A percentile compares a stretch with the other conserved stretches of the same genome.
These are phyloP conservation scores for Fusarium bactridioides DNA, from an alignment of 2,329 filamentous ascomycete species.

Conservation along the genomic window DNA sequence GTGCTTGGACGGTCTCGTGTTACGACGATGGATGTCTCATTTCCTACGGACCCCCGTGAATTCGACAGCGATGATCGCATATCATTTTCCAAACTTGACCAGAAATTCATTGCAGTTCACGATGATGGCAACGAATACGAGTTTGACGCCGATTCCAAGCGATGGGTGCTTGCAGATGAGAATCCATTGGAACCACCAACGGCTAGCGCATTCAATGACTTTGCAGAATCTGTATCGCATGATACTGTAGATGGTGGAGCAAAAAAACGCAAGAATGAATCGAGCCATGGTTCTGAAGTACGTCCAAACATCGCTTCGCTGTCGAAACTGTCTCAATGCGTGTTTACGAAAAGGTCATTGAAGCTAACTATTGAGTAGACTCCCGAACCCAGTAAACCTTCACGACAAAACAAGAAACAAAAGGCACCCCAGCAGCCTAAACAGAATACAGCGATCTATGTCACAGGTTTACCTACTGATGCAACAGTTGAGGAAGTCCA, in stretches of 20 bases:
- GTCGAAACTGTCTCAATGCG: neutral
- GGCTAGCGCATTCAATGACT: conserved; percentile 50
- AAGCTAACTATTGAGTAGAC: conserved; percentile 31
- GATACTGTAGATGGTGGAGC: conserved; percentile 38
- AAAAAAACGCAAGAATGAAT: conserved; percentile 55
- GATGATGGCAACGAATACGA: conserved; percentile 87
- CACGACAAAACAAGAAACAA: conserved; percentile 55
- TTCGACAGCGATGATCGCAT: conserved; percentile 84
- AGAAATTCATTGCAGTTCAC: conserved; percentile 84
- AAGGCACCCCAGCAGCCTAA: conserved; percentile 60
- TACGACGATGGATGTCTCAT: conserved; percentile 48
- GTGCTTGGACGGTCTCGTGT: neutral
- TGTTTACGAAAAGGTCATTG: neutral
- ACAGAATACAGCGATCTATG: conserved; percentile 90
- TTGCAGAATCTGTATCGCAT: conserved; percentile 38
- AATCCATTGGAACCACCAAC: conserved; percentile 50
- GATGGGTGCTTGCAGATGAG: conserved; percentile 76
- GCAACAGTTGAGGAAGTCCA: conserved; percentile 82
- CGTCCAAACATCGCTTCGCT: conserved; percentile 35
- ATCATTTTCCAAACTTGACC: conserved; percentile 83
- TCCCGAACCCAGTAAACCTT: conserved; percentile 45
- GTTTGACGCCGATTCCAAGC: conserved; percentile 74
- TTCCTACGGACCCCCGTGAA: conserved; percentile 68
- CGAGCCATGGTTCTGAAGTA: conserved; percentile 53
- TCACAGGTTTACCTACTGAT: conserved; percentile 85